Percentiles rank a stretch among this genome's conserved stretches.
Evolutionary conservation across 1,284 basidiomycete species (phyloP).

Genomic region (Pholiota adiposa): DNA sequence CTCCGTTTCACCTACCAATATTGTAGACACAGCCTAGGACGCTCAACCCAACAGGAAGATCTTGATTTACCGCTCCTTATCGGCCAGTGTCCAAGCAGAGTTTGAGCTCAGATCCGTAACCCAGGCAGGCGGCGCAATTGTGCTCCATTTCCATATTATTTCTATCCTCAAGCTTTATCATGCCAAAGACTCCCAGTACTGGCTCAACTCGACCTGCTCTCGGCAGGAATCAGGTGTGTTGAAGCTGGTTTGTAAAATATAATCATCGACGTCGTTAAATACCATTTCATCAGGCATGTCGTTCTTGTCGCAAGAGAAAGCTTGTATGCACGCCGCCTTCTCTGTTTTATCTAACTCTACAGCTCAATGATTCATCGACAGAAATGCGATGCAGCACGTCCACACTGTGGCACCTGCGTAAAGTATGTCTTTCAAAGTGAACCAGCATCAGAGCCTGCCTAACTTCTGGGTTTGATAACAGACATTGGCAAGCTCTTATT

Average conservation of each 20-base stretch:
- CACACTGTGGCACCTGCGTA: constrained; percentile 81
- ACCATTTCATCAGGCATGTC: constrained; percentile 60
- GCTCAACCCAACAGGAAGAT: neutral
- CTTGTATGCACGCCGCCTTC: constrained; percentile 52
- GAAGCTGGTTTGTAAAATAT: neutral
- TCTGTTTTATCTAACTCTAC: constrained; percentile 1
- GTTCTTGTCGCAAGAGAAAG: constrained; percentile 80
- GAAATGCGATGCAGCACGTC: constrained; percentile 85
- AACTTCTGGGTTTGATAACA: constrained; percentile 23
- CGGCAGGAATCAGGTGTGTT: constrained; percentile 74
- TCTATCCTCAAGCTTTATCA: constrained; percentile 30
- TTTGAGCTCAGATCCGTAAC: neutral
- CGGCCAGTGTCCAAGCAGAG: neutral
- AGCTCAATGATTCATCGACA: constrained; percentile 28
- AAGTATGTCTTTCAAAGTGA: constrained; percentile 52
- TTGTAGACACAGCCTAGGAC: neutral
- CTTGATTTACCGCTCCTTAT: neutral
- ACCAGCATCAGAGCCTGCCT: constrained; percentile 3
- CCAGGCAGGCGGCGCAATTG: neutral
- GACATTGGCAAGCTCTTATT: constrained; percentile 79
- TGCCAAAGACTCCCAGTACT: constrained; percentile 65
- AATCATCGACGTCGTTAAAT: constrained; percentile 5
- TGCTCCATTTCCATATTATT: neutral
- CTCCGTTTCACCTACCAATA: neutral
- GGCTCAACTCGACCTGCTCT: constrained; percentile 60